phyloP scores from a whole-genome alignment of 2,329 filamentous ascomycete species.

The Aspergillus latus region DNA sequence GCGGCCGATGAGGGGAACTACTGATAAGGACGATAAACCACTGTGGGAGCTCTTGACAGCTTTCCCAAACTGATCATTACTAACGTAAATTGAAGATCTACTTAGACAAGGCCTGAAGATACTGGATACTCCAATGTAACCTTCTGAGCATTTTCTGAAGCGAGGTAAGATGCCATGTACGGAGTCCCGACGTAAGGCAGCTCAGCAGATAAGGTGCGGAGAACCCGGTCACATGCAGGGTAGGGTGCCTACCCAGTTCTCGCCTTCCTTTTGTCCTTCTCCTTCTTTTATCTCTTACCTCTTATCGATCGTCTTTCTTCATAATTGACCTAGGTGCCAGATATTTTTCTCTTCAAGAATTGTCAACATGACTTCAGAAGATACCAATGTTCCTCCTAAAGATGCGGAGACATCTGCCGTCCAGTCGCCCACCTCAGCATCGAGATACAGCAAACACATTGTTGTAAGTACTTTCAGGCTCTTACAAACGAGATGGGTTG shows the following conservation, averaged over 20 bases:
- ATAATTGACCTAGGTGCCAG: not conserved
- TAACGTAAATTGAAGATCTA: not conserved
- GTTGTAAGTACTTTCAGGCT: constrained; percentile 26
- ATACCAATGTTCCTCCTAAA: constrained; percentile 14
- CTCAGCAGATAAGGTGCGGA: constrained; percentile 32
- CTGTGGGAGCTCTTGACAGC: too few relatives aligned
- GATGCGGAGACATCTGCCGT: constrained; percentile 21
- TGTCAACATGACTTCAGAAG: constrained; percentile 25
- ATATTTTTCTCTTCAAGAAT: not conserved
- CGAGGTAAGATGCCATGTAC: not conserved
- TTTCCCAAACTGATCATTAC: not conserved
- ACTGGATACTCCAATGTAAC: not conserved
- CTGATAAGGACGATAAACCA: constrained; percentile 9
- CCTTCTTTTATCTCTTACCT: constrained; percentile 4
- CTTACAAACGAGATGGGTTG: too few relatives aligned
- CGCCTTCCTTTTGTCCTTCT: constrained; percentile 7
- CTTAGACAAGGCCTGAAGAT: not conserved
- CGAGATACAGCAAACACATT: constrained; percentile 36
- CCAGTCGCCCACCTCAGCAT: constrained; percentile 22
- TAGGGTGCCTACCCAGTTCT: constrained; percentile 8
- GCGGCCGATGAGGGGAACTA: constrained; percentile 10
- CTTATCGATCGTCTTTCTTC: not conserved
- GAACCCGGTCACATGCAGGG: constrained; percentile 18
- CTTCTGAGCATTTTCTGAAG: not conserved
- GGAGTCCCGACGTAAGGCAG: constrained; percentile 9